Percentiles rank a stretch among this genome's conserved stretches.
Conservation (phyloP, 768 basidiomycete species). For the Naganishia kalamii region DNA sequence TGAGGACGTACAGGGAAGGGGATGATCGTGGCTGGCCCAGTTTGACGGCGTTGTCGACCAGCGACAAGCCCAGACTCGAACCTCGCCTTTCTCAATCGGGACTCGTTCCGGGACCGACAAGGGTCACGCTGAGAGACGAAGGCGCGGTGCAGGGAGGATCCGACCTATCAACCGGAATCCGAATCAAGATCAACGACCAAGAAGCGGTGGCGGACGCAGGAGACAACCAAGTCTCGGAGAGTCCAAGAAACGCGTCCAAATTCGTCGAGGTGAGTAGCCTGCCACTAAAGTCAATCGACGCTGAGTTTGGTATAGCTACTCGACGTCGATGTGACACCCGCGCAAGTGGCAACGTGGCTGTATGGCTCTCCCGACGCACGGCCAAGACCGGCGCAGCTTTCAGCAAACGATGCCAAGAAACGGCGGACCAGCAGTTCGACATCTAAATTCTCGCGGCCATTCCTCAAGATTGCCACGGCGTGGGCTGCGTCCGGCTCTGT, state of each 20-base stretch:
- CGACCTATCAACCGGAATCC: neutral
- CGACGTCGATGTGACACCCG: neutral
- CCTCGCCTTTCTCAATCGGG: neutral
- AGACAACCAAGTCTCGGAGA: neutral
- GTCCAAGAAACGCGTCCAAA: neutral
- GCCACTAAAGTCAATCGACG: no score
- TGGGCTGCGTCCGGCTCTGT: neutral
- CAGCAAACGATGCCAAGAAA: neutral
- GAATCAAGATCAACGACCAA: slow-evolving; percentile 1
- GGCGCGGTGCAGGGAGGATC: neutral
- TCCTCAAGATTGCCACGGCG: slow-evolving; percentile 4
- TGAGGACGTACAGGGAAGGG: slow-evolving; percentile 9
- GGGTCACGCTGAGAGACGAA: slow-evolving; percentile 2
- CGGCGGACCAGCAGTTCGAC: neutral
- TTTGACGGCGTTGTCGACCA: neutral
- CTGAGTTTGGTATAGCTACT: neutral
- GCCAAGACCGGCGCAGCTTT: neutral
- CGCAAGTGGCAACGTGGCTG: neutral
- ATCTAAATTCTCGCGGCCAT: neutral
- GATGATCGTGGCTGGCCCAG: neutral
- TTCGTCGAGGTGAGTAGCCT: slow-evolving; percentile 5
- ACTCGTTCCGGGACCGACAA: neutral
- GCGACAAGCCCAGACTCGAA: no score
- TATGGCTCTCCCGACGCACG: no score
- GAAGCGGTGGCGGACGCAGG: neutral